Evolutionary conservation across 1,139 yeast genomes (phyloP).

Genomic region (Taphrina pruni): DNA sequence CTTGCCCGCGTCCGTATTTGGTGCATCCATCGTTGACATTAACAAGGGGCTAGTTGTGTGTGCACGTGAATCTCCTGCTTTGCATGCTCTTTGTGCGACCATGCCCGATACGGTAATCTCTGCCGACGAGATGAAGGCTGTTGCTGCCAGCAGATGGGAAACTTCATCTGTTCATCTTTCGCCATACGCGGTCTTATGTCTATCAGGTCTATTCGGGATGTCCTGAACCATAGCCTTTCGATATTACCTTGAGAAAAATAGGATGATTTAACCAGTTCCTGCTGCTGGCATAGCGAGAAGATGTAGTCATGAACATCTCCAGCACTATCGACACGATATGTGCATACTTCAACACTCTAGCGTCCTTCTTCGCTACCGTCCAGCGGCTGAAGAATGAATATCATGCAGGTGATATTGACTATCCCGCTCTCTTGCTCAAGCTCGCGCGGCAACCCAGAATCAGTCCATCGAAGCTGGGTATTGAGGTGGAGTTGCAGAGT

Average conservation of each 20-base stretch:
- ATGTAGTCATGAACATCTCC: constrained; percentile 22
- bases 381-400: constrained; percentile 37
- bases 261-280: not conserved
- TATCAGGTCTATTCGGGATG: no score
- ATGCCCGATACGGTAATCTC: not conserved
- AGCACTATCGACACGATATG: constrained; percentile 25
- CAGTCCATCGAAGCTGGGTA: constrained; percentile 20
- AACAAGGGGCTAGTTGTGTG: not conserved
- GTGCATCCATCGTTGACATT: not conserved
- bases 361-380: constrained; percentile 27
- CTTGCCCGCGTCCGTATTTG: not conserved
- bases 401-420: constrained; percentile 27
- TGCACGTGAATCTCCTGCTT: constrained; percentile 2
- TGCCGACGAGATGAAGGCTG: constrained; percentile 1
- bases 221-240: no score
- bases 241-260: no score
- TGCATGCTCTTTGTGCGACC: not conserved
- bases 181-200: no score
- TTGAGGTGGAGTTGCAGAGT: not conserved
- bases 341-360: constrained; percentile 29
- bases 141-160: not conserved
- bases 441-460: constrained; percentile 10
- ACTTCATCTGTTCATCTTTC: no score
- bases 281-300: not conserved
- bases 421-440: constrained; percentile 8